Percentiles rank a stretch among this genome's conserved stretches.
These are phyloP conservation scores for Lecanicillium sp. DNA, from an alignment of 2,329 filamentous ascomycete genomes.

Conservation along the genomic window DNA sequence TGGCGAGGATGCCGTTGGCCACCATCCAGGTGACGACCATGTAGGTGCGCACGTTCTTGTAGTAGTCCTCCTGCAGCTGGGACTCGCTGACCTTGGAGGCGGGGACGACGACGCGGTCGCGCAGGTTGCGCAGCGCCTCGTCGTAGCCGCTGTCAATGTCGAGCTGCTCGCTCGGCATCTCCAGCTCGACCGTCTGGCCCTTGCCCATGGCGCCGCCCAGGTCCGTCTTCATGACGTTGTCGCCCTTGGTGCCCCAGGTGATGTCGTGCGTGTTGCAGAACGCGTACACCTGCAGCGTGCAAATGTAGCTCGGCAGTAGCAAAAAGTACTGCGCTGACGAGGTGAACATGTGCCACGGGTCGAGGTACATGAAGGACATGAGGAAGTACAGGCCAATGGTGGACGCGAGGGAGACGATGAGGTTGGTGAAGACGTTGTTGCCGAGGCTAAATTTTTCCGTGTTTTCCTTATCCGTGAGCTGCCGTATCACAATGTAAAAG, in stretches of 20 bases:
- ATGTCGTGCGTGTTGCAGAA: slow-evolving; percentile 99
- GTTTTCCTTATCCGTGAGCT: slow-evolving; percentile 51
- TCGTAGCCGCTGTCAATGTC: slow-evolving; percentile 98
- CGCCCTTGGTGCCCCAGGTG: slow-evolving; percentile 97
- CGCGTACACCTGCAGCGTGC: slow-evolving; percentile 94
- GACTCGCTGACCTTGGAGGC: slow-evolving; percentile 54
- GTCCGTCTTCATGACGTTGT: slow-evolving; percentile 91
- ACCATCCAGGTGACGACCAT: slow-evolving; percentile 96
- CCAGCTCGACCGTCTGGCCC: slow-evolving; percentile 79
- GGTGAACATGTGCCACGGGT: slow-evolving; percentile 99
- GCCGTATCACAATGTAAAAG: slow-evolving; percentile 81
- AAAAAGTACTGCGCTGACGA: slow-evolving; percentile 86
- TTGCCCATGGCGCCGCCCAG: slow-evolving; percentile 77
- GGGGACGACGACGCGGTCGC: slow-evolving; percentile 82
- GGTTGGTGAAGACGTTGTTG: slow-evolving; percentile 88
- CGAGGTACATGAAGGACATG: slow-evolving; percentile 93
- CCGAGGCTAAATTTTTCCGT: slow-evolving; percentile 52
- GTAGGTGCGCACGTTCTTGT: slow-evolving; percentile 93
- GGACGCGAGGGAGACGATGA: slow-evolving; percentile 82
- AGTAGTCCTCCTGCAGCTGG: slow-evolving; percentile 96
- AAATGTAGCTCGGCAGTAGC: slow-evolving; percentile 88
- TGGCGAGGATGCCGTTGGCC: slow-evolving; percentile 83
- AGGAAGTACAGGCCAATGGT: slow-evolving; percentile 92
- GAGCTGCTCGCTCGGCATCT: slow-evolving; percentile 96
- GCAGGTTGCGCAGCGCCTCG: slow-evolving; percentile 89